Evolutionary conservation across 306 rosid genomes (phyloP), one percentile per base, ranked within the genome.

Genomic region (Purshia tridentata): DNA sequence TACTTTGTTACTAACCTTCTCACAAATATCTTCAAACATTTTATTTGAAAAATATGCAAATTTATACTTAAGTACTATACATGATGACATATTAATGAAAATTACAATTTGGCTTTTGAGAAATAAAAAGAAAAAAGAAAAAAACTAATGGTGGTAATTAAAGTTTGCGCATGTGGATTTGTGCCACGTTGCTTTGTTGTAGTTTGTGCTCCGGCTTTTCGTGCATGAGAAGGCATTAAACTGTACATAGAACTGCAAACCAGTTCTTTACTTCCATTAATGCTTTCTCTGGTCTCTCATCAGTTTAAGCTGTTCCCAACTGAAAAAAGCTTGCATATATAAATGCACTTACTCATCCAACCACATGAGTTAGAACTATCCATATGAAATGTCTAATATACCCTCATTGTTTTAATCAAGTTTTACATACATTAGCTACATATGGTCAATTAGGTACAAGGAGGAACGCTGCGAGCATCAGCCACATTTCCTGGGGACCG

Each of bases 391-490:
- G 35, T 29, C 35, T 2, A 29, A 29, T 29, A 29, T 29, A 29
- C 35, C 35, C 35, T 29, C 35, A 1, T 29, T 29, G 35, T 29
- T 29, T 29, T 29, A 29, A 29, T 3, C 2, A 29, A 29, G 35
- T 29, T 1, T 29, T 29, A 29, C 35, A 29, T 29, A 29, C 35
- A 29, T 29, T n/a, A n/a, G n/a, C n/a, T n/a, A 6, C 52, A 41
- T 60, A 23, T 64, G 42, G 18, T 50, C 65, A 18, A 61, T 73
- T 53, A 90, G 92, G 83, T 88, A 52, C 58, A 49, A 63, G 92
- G 84, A 77, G 91, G 96, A 73, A 86, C 79, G n/a, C 73, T 90
- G 16, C 73, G 96, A 79, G 92, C 89, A 51, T 81, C 89, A 5
- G 80, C 86, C 57, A 75, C 85, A 75, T 90, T 90, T 66, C 92